These are phyloP conservation scores for Sporothrix globosa DNA, from an alignment of 2,329 filamentous ascomycete species.

Conservation along the genomic window DNA sequence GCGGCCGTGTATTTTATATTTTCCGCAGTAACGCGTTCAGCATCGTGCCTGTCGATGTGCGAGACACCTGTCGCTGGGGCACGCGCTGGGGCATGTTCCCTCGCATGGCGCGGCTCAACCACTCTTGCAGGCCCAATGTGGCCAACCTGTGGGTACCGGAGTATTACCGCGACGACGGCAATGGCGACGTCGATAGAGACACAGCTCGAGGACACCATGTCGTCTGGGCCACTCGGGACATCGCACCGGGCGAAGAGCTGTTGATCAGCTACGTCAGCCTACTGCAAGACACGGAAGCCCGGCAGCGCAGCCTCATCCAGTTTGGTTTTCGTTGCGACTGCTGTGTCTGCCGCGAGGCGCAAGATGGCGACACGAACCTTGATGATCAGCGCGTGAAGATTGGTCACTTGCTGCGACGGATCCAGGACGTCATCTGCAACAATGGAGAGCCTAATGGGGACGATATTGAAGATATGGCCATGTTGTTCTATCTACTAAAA, in stretches of 20 bases:
- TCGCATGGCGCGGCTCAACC: conserved; percentile 6
- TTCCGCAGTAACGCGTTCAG: conserved; percentile 50
- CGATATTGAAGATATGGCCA: not conserved
- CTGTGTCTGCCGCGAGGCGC: not conserved
- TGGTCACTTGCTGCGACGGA: not conserved
- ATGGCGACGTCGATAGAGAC: too few species aligned
- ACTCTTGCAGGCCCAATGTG: conserved; percentile 10
- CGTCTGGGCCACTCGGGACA: not conserved
- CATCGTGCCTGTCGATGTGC: conserved; percentile 32
- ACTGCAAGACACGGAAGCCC: not conserved
- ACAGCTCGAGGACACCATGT: not conserved
- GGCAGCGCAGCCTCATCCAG: conserved; percentile 5
- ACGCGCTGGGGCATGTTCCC: conserved; percentile 17
- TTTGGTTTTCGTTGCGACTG: conserved; percentile 12
- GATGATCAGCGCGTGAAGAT: not conserved
- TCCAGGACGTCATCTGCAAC: not conserved
- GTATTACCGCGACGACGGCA: not conserved
- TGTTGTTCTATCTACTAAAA: not conserved
- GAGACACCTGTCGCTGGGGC: not conserved
- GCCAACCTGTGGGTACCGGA: conserved; percentile 7
- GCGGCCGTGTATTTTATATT: conserved; percentile 40
- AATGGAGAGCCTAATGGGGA: too few species aligned
- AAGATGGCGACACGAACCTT: not conserved
- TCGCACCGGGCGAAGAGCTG: conserved; percentile 13
- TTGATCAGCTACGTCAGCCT: conserved; percentile 18